A percentile compares a stretch with the other conserved stretches of the same genome.
These are phyloP conservation scores for Podila epicladia DNA, from an alignment of 192 early-diverging fungal species.

Conservation along the genomic window DNA sequence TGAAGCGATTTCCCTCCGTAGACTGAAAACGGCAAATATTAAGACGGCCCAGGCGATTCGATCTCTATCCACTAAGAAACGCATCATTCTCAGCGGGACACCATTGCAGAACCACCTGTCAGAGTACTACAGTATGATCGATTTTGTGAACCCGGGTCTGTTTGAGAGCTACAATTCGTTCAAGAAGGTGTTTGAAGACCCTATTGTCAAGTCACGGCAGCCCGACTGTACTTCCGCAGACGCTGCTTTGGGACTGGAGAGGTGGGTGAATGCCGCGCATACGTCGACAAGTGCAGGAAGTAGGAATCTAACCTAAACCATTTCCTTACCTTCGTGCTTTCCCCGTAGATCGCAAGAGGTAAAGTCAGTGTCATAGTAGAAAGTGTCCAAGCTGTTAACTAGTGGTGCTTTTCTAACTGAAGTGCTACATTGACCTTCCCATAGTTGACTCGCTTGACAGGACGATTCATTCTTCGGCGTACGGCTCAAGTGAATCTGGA, in stretches of 20 bases:
- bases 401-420: background rate
- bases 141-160: slow-evolving; percentile 60
- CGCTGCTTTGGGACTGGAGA: slow-evolving; percentile 19
- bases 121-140: slow-evolving; percentile 59
- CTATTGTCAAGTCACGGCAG: slow-evolving; percentile 54
- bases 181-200: slow-evolving; percentile 57
- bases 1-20: slow-evolving; percentile 16
- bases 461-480: slow-evolving; percentile 68
- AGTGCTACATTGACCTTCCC: background rate
- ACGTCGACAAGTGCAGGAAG: background rate
- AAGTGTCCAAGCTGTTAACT: no score
- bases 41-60: slow-evolving; percentile 54
- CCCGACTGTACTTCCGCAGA: slow-evolving; percentile 36
- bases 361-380: background rate
- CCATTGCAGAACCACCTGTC: slow-evolving; percentile 61
- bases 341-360: slow-evolving; percentile 9
- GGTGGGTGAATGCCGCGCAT: slow-evolving; percentile 6
- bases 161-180: slow-evolving; percentile 52
- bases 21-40: slow-evolving; percentile 57
- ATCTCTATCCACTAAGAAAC: slow-evolving; percentile 33
- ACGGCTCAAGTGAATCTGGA: slow-evolving; percentile 59
- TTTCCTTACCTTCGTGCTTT: no score
- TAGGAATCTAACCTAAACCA: no score
- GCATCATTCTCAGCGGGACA: slow-evolving; percentile 56
- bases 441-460: slow-evolving; percentile 54